Evolutionary conservation across 2,329 filamentous ascomycete genomes (phyloP).

Genomic region (Fusarium hainanense): DNA sequence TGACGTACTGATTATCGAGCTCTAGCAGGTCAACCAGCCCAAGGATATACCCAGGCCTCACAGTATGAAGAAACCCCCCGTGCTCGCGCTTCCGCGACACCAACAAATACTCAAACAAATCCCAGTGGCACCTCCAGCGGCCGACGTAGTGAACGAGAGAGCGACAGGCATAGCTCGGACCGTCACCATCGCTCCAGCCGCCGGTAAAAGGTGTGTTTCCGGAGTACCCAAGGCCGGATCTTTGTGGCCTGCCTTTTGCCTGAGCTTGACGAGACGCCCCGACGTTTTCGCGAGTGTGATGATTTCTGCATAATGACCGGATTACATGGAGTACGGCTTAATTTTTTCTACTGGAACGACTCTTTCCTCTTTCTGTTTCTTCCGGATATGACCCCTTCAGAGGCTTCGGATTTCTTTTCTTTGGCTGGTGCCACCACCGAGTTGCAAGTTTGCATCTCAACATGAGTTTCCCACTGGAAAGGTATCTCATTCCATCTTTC

Average conservation of each 20-base stretch:
- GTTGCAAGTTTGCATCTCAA: constrained; percentile 48
- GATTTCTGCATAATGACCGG: constrained; percentile 48
- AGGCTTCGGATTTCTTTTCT: constrained; percentile 41
- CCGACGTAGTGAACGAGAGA: constrained; percentile 57
- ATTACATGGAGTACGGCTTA: constrained; percentile 44
- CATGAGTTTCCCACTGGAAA: constrained; percentile 43
- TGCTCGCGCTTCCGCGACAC: constrained; percentile 52
- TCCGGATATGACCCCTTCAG: constrained; percentile 41
- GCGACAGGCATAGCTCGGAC: constrained; percentile 54
- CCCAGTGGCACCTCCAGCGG: constrained; percentile 51
- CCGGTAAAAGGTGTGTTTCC: constrained; percentile 46
- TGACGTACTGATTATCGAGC: constrained; percentile 61
- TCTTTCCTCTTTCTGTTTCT: constrained; percentile 42
- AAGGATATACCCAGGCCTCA: constrained; percentile 59
- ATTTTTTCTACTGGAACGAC: constrained; percentile 43
- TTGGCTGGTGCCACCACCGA: constrained; percentile 41
- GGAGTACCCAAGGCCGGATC: constrained; percentile 38
- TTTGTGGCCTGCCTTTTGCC: constrained; percentile 30
- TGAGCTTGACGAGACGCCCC: constrained; percentile 38
- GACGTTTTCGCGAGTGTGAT: constrained; percentile 46
- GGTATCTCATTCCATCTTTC: constrained; percentile 36
- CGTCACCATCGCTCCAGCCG: constrained; percentile 54
- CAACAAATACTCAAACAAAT: constrained; percentile 55
- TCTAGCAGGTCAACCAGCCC: constrained; percentile 58
- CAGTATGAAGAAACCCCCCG: constrained; percentile 64